Base-by-base conservation (phyloP, 257 asterid genomes). In the Scutellaria barbata region DNA sequence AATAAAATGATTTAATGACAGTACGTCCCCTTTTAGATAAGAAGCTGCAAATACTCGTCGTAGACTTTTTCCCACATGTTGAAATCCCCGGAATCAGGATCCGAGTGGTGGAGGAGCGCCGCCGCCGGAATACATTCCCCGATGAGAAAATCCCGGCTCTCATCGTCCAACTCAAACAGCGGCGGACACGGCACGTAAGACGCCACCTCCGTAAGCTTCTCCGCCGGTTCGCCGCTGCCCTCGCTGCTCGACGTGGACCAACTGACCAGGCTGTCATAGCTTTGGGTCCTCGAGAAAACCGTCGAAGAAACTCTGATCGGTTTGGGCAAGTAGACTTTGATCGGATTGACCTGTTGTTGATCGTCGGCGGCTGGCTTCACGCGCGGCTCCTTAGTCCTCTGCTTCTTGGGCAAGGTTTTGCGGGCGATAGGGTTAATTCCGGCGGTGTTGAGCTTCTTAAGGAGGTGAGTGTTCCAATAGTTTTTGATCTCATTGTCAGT, bases 401-500 rank as follows among this genome's bases (percentile, higher is more conserved):
- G 57, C 67, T 45, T 12, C 35, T 37, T 53, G 45, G 1, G 33
- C 12, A 43, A 33, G 17, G 67, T 17, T 33, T 77, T 80, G 12
- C 82, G 80, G 8, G 70, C 22, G 5, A 30, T 30, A 30, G 35
- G 35, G 4, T 30, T 30, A 50, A 81, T 47, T 3, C 80, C 80
- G n/a, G 74, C 58, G 60, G 55, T 7, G 1, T 73, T 61, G 18
- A 84, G 82, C 66, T 83, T 83, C 76, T 83, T 88, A 78, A 79
- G 77, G 51, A 90, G 82, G 52, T 85, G 84, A 0, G 90, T 86
- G 79, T 89, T 89, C 96, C 96, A 89, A 74, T 89, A 73, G 72
- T 86, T 89, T 42, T 88, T 88, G 30, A 88, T 85, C 85, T 88
- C 96, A 78, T 89, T 89, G 73, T 89, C 96, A 6, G 94, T 89